phyloP scores from a whole-genome alignment of 495 filamentous ascomycete species.

The Penicillium atrosanguineum region DNA sequence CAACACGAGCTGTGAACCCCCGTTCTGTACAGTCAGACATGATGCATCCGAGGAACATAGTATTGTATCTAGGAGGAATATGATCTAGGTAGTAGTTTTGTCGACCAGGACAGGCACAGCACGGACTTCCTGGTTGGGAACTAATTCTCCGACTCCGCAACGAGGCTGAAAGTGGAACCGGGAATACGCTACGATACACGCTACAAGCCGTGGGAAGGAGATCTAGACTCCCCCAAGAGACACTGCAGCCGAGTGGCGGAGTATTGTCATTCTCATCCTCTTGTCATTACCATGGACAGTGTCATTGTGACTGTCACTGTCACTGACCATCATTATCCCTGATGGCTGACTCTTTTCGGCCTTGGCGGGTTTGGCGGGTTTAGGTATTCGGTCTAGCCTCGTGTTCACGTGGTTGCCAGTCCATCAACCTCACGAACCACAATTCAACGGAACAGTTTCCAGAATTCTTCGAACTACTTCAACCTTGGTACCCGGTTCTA shows the following conservation, averaged over 20 bases:
- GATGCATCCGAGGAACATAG: background rate
- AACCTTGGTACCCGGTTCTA: background rate
- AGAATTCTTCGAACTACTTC: conserved; percentile 2
- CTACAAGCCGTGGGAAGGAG: background rate
- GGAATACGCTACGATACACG: background rate
- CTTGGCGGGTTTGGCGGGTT: too few species aligned
- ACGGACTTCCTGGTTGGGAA: background rate
- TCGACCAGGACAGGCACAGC: background rate
- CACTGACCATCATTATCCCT: background rate
- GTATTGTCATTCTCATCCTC: background rate
- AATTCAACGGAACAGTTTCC: background rate
- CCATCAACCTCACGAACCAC: background rate
- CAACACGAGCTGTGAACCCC: background rate
- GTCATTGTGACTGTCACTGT: too few species aligned
- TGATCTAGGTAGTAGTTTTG: background rate
- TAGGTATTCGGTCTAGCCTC: background rate
- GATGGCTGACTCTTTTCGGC: background rate
- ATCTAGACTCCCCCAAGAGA: background rate
- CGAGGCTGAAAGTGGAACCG: conserved; percentile 10
- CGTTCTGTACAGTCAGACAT: background rate
- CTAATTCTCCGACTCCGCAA: background rate
- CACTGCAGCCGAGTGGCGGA: background rate
- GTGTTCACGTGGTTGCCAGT: conserved; percentile 5
- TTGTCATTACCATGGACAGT: too few species aligned
- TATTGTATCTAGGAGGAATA: background rate